Percentiles rank a stretch among this genome's conserved stretches.
These are phyloP conservation scores for Lactarius psammicola DNA, from an alignment of 768 basidiomycete genomes.

Conservation along the genomic window DNA sequence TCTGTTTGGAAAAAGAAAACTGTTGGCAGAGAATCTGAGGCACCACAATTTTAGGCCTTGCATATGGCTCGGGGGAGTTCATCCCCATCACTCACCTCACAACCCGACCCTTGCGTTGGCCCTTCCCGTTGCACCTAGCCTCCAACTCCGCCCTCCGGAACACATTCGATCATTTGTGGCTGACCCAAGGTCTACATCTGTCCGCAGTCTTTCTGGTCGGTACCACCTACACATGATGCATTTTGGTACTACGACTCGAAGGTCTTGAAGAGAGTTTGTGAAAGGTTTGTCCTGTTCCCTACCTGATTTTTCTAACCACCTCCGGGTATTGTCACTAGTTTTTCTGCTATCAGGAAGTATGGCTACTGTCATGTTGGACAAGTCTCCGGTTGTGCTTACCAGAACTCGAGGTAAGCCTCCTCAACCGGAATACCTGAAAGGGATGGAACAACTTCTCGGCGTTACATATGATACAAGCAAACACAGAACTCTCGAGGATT, in stretches of 20 bases:
- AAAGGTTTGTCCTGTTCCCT: constrained; percentile 52
- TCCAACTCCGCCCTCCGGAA: constrained; percentile 60
- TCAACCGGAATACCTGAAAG: constrained; percentile 74
- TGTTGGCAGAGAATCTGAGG: constrained; percentile 23
- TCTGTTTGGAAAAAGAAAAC: constrained; percentile 18
- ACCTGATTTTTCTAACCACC: constrained; percentile 19
- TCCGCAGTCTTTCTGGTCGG: constrained; percentile 57
- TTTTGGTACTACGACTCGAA: constrained; percentile 78
- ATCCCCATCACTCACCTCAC: constrained; percentile 29
- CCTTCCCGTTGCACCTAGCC: constrained; percentile 86
- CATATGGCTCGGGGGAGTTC: constrained; percentile 62
- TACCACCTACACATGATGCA: constrained; percentile 73
- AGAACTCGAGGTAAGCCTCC: constrained; percentile 53
- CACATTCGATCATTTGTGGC: constrained; percentile 49
- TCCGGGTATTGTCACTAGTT: constrained; percentile 26
- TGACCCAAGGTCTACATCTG: constrained; percentile 53
- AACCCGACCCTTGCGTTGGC: constrained; percentile 45
- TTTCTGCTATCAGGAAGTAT: constrained; percentile 29
- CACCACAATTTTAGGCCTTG: constrained; percentile 38
- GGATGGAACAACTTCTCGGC: constrained; percentile 79
- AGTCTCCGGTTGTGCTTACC: constrained; percentile 19
- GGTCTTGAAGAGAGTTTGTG: constrained; percentile 68
- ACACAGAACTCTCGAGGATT: constrained; percentile 19
- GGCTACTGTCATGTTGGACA: not conserved
- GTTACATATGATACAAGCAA: constrained; percentile 38